Evolutionary conservation across 2,329 filamentous ascomycete genomes (phyloP), one percentile per base, ranked within the genome.

Genomic region (Fusarium luffae): DNA sequence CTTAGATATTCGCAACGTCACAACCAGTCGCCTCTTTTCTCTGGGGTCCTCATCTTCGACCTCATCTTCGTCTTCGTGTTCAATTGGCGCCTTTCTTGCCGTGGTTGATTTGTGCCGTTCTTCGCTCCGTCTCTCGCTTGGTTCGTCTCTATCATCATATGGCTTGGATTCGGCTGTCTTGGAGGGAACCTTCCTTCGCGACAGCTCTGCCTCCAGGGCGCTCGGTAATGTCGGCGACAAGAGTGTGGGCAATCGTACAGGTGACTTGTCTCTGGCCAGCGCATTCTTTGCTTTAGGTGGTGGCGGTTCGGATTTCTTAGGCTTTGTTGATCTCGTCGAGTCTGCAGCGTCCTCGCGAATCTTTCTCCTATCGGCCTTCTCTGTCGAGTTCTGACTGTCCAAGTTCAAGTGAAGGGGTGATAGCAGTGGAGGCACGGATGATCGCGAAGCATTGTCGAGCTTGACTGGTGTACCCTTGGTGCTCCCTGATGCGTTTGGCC

Each of bases 171-270:
- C 71, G 21, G 50, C 34, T 48, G 61, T 57, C 23, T 75, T 77
- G 37, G 71, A 54, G 7, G 74, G 67, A 14, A 54, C 74, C 76
- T 76, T 82, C 68, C 63, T 76, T 74, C 68, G 75, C 19, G 63
- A 75, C 34, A 80, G 59, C 59, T 79, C 79, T 5, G 76, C 83
- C 64, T 88, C 85, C 0, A 89, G 77, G 19, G 83, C 75, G 0
- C 85, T 79, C 2, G 87, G 87, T 9, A 89, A 75, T 1, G 86
- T 89, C 1, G 87, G 87, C 1, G 87, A 89, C 13, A 89, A 78
- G 9, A 89, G 78, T 0, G 82, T 78, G 1, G 86, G 87, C 27
- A 88, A 75, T 48, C 78, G 78, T 11, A 76, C 34, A 0, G 80
- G 75, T 2, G 79, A 74, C 51, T 75, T 82, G 21, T 80, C 76